phyloP scores from a whole-genome alignment of 345 rosid genomes.

The Citrus mangshanensis region DNA sequence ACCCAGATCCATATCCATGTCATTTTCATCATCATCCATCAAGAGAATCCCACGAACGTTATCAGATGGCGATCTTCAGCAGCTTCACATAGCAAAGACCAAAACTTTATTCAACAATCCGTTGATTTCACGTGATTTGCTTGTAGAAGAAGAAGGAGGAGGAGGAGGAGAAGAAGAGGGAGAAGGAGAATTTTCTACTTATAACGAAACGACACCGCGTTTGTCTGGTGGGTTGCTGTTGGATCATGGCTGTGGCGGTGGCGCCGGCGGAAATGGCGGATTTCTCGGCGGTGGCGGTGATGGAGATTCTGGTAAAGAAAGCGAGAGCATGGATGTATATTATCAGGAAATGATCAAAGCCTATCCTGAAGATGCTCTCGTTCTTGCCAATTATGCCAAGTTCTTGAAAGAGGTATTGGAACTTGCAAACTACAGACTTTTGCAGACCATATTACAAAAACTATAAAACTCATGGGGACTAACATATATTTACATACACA shows the following conservation, averaged over 20 bases:
- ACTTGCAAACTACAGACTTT: neutral
- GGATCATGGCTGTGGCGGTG: constrained; percentile 12
- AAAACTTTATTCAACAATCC: neutral
- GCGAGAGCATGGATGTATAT: constrained; percentile 37
- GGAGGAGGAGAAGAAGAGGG: constrained; percentile 3
- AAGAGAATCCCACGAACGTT: constrained; percentile 23
- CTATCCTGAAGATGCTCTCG: constrained; percentile 41
- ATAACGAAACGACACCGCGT: neutral
- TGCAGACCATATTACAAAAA: neutral
- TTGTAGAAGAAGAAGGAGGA: neutral
- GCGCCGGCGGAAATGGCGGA: constrained; percentile 13
- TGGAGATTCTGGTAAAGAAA: constrained; percentile 24
- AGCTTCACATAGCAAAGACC: constrained; percentile 9
- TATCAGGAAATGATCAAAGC: constrained; percentile 41
- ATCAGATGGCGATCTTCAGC: constrained; percentile 25
- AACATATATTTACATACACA: too few species aligned
- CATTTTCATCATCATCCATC: constrained; percentile 11
- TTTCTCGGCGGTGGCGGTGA: constrained; percentile 15
- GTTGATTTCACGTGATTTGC: neutral
- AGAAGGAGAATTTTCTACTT: constrained; percentile 5
- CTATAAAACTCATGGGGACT: neutral
- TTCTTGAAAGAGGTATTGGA: constrained; percentile 49
- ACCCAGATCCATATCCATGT: constrained; percentile 19
- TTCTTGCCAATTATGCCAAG: constrained; percentile 54
- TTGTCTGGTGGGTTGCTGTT: constrained; percentile 5